Conservation (phyloP, 2,329 filamentous ascomycete species). For the Pseudodiploospora longispora region DNA sequence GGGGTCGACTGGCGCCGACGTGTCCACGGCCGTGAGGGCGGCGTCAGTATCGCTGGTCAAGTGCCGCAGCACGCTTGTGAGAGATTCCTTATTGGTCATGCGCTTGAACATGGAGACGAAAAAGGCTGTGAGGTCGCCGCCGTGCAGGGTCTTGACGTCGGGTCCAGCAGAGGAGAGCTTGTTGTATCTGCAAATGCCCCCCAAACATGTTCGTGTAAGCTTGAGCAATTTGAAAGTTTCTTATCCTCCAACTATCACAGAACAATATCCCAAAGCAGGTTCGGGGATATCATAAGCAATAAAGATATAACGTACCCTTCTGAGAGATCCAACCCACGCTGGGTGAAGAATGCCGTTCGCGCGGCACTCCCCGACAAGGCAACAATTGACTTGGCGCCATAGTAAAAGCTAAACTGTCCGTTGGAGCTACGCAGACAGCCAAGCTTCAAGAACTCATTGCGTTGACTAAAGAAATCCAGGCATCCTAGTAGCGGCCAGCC, state of each 20-base stretch:
- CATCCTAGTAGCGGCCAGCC: constrained; percentile 35
- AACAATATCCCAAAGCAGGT: too few relatives aligned
- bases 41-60: constrained; percentile 33
- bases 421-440: constrained; percentile 21
- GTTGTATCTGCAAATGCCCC: too few relatives aligned
- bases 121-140: constrained; percentile 14
- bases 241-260: too few relatives aligned
- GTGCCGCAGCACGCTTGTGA: constrained; percentile 29
- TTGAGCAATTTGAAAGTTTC: too few relatives aligned
- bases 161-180: constrained; percentile 23
- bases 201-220: too few relatives aligned
- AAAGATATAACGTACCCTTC: constrained; percentile 27
- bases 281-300: too few relatives aligned
- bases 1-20: constrained; percentile 30
- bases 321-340: constrained; percentile 32
- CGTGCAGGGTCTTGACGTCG: constrained; percentile 11
- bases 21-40: constrained; percentile 1
- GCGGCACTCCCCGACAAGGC: constrained; percentile 34
- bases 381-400: constrained; percentile 36
- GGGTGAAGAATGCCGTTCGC: constrained; percentile 37
- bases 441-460: constrained; percentile 35
- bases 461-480: constrained; percentile 35
- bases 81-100: constrained; percentile 29
- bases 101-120: constrained; percentile 23
- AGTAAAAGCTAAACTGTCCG: constrained; percentile 41